Conservation (phyloP, 345 rosid genomes). For the Citrus sinensis region DNA sequence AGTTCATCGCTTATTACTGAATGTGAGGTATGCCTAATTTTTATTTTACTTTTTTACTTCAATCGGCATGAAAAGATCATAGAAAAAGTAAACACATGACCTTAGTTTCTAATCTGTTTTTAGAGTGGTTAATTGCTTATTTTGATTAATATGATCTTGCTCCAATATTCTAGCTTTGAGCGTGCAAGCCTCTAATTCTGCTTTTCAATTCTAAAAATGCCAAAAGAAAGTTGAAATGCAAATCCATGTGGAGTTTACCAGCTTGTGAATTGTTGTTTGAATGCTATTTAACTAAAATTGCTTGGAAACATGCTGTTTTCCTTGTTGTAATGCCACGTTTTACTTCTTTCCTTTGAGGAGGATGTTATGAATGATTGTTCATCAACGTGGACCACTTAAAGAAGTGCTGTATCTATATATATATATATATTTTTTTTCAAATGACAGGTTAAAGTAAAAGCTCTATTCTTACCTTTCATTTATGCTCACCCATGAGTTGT, state of each 20-base stretch:
- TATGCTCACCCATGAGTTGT: background rate
- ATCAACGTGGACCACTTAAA: background rate
- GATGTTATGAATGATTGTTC: background rate
- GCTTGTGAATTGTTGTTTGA: background rate
- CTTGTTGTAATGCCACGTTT: background rate
- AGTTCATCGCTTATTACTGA: slow-evolving; percentile 93
- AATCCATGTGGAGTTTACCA: background rate
- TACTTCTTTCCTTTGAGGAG: background rate
- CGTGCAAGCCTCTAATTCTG: background rate
- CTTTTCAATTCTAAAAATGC: background rate
- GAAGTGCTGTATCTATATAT: background rate
- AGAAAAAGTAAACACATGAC: background rate
- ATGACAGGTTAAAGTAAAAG: background rate
- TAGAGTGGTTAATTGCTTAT: background rate
- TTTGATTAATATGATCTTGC: background rate
- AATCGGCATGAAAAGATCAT: background rate
- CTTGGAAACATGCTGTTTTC: background rate
- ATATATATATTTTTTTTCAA: too few relatives aligned
- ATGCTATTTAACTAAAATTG: background rate
- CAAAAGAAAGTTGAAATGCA: background rate
- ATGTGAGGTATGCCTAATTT: slow-evolving; percentile 65
- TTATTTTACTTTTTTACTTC: slow-evolving; percentile 6
- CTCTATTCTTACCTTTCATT: background rate
- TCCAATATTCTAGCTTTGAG: background rate
- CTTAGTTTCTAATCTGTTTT: background rate